Base-by-base conservation (phyloP, 768 basidiomycete species). In the Termitomyces sp. region DNA sequence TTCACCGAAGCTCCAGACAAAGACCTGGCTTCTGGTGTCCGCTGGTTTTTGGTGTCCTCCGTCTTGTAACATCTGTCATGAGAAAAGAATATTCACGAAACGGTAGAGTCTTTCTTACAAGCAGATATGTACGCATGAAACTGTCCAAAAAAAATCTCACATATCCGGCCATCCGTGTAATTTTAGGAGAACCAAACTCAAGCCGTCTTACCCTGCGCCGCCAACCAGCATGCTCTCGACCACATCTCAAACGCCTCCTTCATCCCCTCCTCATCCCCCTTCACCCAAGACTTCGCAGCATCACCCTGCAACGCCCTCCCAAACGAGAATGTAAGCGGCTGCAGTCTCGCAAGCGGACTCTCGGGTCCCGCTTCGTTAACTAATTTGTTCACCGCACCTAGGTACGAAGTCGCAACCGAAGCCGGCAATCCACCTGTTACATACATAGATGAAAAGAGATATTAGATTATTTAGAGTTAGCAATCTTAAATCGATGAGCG, bases 251-350 rank as follows among this genome's bases (percentile, higher is more conserved):
- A 77, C 20, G 76, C 69, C 31, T 69, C 67, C 66, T 76, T 77
- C 32, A 77, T 73, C 34, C 70, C 73, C 37, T 68, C 61, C 60
- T 79, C 74, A 46, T 84, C 82, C 2, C 81, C 81, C 60, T 65
- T 72, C 25, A 76, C 74, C 80, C 81, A 84, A 58, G 73, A 68
- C 57, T 74, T 71, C 72, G 81, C 76, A 9, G 81, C 78, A 14
- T 81, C 79, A 2, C 80, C 79, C 68, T 85, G 84, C 32, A 84
- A 65, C 10, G 79, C 80, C 31, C 80, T 66, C 37, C 83, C 81
- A 70, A 80, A 84, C 32, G 81, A 81, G 67, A 85, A 83, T 3
- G 77, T 75, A 43, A 83, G 65, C 29, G 71, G 72, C n/a, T 78
- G 81, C 8, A 83, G 70, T 7, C 77, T 72, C 15, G 72, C 65